Percentiles rank a stretch among this genome's conserved stretches.
These are phyloP conservation scores for Phaeosphaeria sp. DNA, from an alignment of 2,329 filamentous ascomycete genomes.

Conservation along the genomic window DNA sequence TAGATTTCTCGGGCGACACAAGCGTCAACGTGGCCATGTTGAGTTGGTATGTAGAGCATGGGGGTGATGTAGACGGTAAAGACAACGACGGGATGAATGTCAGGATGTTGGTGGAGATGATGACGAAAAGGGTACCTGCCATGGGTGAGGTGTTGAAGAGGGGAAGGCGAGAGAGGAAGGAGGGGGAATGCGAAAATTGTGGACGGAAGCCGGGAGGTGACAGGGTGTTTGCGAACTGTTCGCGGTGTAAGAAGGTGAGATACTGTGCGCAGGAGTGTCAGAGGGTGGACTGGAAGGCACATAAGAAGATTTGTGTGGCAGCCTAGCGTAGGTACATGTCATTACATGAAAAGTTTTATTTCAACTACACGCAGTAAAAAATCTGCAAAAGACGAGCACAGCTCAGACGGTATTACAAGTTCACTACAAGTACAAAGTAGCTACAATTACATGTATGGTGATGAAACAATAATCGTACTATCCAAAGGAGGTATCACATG, in stretches of 20 bases:
- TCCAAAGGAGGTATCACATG: conserved; percentile 13
- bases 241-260: conserved; percentile 15
- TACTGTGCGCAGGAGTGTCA: conserved; percentile 22
- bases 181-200: conserved; percentile 16
- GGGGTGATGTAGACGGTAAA: conserved; percentile 22
- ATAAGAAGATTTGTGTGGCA: conserved; percentile 17
- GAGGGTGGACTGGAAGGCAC: conserved; percentile 23
- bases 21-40: conserved; percentile 18
- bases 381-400: background rate
- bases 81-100: conserved; percentile 24
- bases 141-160: conserved; percentile 11
- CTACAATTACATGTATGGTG: conserved; percentile 7
- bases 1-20: conserved; percentile 15
- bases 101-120: conserved; percentile 19
- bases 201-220: conserved; percentile 11
- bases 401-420: conserved; percentile 11
- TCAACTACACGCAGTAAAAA: too few species aligned
- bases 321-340: background rate
- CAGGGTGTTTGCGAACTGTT: conserved; percentile 8
- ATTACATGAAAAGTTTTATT: too few species aligned
- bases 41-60: conserved; percentile 23
- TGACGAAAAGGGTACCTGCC: conserved; percentile 13
- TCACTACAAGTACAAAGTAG: conserved; percentile 4
- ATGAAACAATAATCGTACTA: conserved; percentile 4
- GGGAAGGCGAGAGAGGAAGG: conserved; percentile 10